Evolutionary conservation across 2,329 filamentous ascomycete genomes (phyloP).

Genomic region (Cytospora piceae): DNA sequence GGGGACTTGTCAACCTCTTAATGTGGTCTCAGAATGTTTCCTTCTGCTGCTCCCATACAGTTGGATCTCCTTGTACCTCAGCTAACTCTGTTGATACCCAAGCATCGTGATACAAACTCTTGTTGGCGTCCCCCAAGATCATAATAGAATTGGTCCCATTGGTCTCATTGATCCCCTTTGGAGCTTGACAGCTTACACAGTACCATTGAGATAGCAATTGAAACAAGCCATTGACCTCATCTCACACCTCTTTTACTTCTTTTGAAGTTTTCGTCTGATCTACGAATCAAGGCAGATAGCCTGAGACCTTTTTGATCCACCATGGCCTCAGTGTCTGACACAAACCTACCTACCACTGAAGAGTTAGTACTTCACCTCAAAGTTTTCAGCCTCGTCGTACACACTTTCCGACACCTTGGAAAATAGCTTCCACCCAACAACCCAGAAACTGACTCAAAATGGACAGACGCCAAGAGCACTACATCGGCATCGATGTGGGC

Average conservation of each 20-base stretch:
- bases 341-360: slow-evolving; percentile 27
- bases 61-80: too few species aligned
- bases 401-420: not conserved
- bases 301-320: slow-evolving; percentile 12
- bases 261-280: slow-evolving; percentile 1
- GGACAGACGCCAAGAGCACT: slow-evolving; percentile 53
- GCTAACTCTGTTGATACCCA: not conserved
- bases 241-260: slow-evolving; percentile 2
- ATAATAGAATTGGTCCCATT: slow-evolving; percentile 2
- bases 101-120: not conserved
- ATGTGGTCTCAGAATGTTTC: not conserved
- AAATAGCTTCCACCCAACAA: too few species aligned
- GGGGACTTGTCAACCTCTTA: slow-evolving; percentile 18
- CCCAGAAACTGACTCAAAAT: slow-evolving; percentile 19
- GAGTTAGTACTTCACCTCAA: slow-evolving; percentile 24
- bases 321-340: slow-evolving; percentile 19
- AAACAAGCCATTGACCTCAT: slow-evolving; percentile 16
- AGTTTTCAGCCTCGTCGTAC: slow-evolving; percentile 12
- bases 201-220: slow-evolving; percentile 8
- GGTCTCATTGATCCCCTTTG: slow-evolving; percentile 22
- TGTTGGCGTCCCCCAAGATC: not conserved
- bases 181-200: slow-evolving; percentile 6
- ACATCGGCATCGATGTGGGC: slow-evolving; percentile 91
- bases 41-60: not conserved
- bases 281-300: slow-evolving; percentile 3